Base-by-base conservation (phyloP, 2,329 filamentous ascomycete genomes). In the Scytalidium lignicola region DNA sequence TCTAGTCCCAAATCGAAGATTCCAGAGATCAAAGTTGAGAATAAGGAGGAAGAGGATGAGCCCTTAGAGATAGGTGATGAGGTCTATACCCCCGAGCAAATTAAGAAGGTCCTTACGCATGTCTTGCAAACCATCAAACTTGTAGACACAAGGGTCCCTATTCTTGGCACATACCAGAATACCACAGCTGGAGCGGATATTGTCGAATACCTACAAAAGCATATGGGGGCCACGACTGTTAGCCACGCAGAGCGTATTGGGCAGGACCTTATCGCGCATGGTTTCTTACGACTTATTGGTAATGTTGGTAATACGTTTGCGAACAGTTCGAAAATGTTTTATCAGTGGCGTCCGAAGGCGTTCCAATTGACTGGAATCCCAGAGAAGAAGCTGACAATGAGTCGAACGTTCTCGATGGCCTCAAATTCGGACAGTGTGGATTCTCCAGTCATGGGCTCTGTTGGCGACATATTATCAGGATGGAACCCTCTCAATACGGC, bases 291-390 rank as follows among this genome's bases (percentile, higher is more conserved):
- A 46, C 75, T 99, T 47, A 82, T 99, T 53, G 93, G 93, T 56
- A 96, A 93, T 61, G 91, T 99, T 47, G 93, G 93, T 52, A 97
- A 82, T 70, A 89, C 86, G 1, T 99, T 99, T 65, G 91, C 92
- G 60, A 99, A 99, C 71, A 97, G 91, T 75, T 96, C 91, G 56
- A 90, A 87, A 70, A 87, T 97, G 83, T 92, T 88, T 66, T 99
- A 99, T 67, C 93, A 99, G 68, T 99, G 93, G 93, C 86, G 90
- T 48, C 82, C 91, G 7, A 95, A 90, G 71, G 86, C 88, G 4
- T 99, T 97, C 72, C 85, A 95, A 64, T 67, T 93, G 49, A 85
- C 90, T 21, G 92, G 91, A 19, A 75, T 96, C 47, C 90, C 89
- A 0, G 92, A 96, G 67, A 96, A 90, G 78, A 95, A 91, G 74